phyloP scores from a whole-genome alignment of 2,329 filamentous ascomycete species.

The Microascus cirrosus region DNA sequence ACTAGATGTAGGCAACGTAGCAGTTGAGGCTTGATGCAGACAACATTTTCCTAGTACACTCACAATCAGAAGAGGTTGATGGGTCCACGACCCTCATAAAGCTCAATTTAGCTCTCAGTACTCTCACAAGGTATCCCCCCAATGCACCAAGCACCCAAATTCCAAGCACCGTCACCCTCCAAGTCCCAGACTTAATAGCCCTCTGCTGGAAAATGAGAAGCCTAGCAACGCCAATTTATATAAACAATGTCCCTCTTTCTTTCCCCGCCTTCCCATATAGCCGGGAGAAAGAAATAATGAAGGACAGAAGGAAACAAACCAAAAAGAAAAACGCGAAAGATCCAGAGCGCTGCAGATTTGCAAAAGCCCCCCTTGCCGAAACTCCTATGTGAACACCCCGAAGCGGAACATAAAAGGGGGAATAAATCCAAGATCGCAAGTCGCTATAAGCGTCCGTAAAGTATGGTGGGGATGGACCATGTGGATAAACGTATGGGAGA shows the following conservation, averaged over 20 bases:
- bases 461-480: not conserved
- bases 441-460: not conserved
- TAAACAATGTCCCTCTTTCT: not conserved
- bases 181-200: not conserved
- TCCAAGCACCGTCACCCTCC: not conserved
- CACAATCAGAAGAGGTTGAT: too few relatives aligned
- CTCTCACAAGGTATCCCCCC: not conserved
- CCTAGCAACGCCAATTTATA: not conserved
- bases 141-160: not conserved
- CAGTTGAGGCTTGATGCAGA: too few relatives aligned
- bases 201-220: not conserved
- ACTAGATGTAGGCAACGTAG: too few relatives aligned
- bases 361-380: not conserved
- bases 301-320: not conserved
- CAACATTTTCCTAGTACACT: too few relatives aligned
- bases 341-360: constrained; percentile 1
- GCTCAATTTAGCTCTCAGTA: not conserved
- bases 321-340: not conserved
- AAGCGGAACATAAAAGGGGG: constrained; percentile 1
- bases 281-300: not conserved
- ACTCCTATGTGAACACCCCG: not conserved
- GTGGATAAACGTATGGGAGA: not conserved
- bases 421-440: not conserved
- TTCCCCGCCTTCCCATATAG: not conserved
- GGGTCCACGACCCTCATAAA: not conserved